phyloP scores from a whole-genome alignment of 805 yeast species.

The Candida pseudoglaebosa region DNA sequence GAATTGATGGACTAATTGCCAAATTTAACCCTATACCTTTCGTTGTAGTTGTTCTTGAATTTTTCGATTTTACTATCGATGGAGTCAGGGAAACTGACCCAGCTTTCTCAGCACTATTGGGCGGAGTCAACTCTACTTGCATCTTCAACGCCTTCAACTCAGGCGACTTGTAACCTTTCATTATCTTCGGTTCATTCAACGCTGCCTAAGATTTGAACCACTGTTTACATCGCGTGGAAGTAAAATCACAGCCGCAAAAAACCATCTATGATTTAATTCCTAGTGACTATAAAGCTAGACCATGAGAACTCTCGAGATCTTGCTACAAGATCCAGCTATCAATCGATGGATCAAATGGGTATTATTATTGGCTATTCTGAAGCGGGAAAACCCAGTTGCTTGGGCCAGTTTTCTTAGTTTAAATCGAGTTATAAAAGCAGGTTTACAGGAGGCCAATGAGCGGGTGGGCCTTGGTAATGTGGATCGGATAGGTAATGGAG shows the following conservation, averaged over 20 bases:
- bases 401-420: slow-evolving; percentile 26
- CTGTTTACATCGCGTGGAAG: too few relatives aligned
- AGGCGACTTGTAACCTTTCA: neutral
- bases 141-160: slow-evolving; percentile 3
- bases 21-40: slow-evolving; percentile 32
- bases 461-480: neutral
- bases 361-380: slow-evolving; percentile 18
- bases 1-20: slow-evolving; percentile 25
- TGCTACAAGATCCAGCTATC: slow-evolving; percentile 4
- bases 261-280: neutral
- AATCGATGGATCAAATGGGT: slow-evolving; percentile 21
- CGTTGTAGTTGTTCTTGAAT: slow-evolving; percentile 9
- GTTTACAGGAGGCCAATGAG: slow-evolving; percentile 4
- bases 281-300: neutral
- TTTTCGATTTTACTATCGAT: neutral
- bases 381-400: slow-evolving; percentile 10
- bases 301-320: slow-evolving; percentile 3
- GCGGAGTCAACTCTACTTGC: neutral
- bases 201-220: too few relatives aligned
- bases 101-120: neutral
- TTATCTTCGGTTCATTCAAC: too few relatives aligned
- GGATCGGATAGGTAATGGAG: slow-evolving; percentile 8
- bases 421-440: slow-evolving; percentile 25
- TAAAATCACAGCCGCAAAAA: neutral
- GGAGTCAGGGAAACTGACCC: neutral